Conservation (phyloP, 108 stramenopile genomes). For the Nitzschia sp. region DNA sequence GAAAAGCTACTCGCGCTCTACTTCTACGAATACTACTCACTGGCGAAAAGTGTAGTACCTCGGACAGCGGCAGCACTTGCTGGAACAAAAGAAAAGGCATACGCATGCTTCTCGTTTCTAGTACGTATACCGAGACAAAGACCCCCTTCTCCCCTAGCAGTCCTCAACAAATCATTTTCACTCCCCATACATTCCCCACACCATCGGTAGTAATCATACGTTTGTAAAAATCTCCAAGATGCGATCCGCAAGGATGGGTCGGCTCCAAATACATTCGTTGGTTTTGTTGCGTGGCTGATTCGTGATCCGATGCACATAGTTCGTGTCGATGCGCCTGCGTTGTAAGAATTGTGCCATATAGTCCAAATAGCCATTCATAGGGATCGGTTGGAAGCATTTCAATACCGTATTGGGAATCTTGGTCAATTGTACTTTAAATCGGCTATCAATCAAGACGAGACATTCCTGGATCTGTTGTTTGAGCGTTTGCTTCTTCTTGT, state of each 20-base stretch:
- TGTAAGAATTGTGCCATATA: slow-evolving; percentile 4
- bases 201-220: slow-evolving; percentile 27
- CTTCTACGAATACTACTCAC: too few relatives aligned
- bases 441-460: too few relatives aligned
- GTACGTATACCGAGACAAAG: too few relatives aligned
- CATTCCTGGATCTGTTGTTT: too few relatives aligned
- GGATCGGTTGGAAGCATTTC: slow-evolving; percentile 2
- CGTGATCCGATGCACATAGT: neutral
- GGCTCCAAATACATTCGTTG: slow-evolving; percentile 6
- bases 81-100: too few relatives aligned
- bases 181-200: slow-evolving; percentile 26
- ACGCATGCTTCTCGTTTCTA: too few relatives aligned
- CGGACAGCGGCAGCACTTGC: too few relatives aligned
- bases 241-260: neutral
- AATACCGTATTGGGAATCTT: neutral
- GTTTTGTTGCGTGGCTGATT: neutral
- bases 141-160: too few relatives aligned
- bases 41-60: too few relatives aligned
- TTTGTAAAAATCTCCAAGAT: slow-evolving; percentile 20
- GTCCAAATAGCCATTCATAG: neutral
- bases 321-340: neutral
- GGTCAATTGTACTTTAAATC: neutral
- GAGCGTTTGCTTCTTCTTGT: too few relatives aligned
- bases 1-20: too few relatives aligned
- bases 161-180: slow-evolving; percentile 19